phyloP scores from a whole-genome alignment of 1,284 basidiomycete genomes.

The Coniophora puteana region DNA sequence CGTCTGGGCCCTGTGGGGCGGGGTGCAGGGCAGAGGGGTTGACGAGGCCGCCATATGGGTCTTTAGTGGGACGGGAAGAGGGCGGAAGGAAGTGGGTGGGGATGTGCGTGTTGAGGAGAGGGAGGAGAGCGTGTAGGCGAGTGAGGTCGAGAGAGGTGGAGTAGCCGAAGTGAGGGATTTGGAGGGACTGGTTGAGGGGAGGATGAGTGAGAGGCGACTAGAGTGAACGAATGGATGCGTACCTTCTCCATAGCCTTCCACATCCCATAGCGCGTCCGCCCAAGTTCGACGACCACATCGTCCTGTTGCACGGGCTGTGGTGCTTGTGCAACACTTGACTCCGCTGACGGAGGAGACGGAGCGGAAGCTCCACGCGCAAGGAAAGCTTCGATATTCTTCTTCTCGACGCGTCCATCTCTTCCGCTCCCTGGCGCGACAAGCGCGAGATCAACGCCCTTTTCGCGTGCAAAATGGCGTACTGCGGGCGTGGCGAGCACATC shows the following conservation, averaged over 20 bases:
- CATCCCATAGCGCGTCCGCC: slow-evolving; percentile 80
- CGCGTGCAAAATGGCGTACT: slow-evolving; percentile 72
- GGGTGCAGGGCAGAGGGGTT: slow-evolving; percentile 47
- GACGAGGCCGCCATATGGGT: slow-evolving; percentile 40
- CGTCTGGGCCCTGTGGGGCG: slow-evolving; percentile 32
- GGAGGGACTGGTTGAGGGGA: slow-evolving; percentile 52
- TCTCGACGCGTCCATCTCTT: slow-evolving; percentile 73
- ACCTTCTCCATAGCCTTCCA: slow-evolving; percentile 85
- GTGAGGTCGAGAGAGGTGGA: slow-evolving; percentile 85
- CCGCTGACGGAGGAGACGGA: slow-evolving; percentile 1
- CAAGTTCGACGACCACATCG: slow-evolving; percentile 68
- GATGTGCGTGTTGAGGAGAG: slow-evolving; percentile 67
- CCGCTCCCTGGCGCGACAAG: slow-evolving; percentile 68
- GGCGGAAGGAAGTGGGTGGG: slow-evolving; percentile 50
- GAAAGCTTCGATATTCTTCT: slow-evolving; percentile 67
- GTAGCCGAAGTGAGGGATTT: slow-evolving; percentile 83
- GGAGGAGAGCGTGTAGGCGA: slow-evolving; percentile 65
- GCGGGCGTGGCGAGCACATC: slow-evolving; percentile 72
- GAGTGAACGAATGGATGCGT: slow-evolving; percentile 8
- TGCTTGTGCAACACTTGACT: slow-evolving; percentile 7
- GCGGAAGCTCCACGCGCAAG: slow-evolving; percentile 29
- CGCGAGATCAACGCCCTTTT: slow-evolving; percentile 60
- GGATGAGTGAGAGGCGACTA: neutral
- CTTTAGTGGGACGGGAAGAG: slow-evolving; percentile 25
- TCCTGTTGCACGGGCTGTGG: slow-evolving; percentile 10